phyloP scores from a whole-genome alignment of 108 stramenopile species.

The Fistulifera solaris region DNA sequence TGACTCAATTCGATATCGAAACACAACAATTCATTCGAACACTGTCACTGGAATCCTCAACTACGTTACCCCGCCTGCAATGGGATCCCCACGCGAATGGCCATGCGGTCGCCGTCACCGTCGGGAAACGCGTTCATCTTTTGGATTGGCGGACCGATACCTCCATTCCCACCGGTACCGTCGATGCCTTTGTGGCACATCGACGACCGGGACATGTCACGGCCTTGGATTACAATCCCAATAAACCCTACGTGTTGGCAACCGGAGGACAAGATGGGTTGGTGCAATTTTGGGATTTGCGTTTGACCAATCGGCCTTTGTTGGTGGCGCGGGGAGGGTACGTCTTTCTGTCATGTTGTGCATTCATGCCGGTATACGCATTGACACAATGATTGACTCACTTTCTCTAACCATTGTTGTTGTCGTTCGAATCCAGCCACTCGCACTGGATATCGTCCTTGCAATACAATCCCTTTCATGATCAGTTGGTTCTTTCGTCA shows the following conservation, averaged over 20 bases:
- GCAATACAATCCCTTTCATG: constrained; percentile 95
- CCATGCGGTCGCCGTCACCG: constrained; percentile 31
- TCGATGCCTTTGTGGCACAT: constrained; percentile 36
- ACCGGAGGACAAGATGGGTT: constrained; percentile 88
- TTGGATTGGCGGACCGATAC: constrained; percentile 53
- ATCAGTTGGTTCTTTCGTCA: constrained; percentile 90
- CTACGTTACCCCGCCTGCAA: constrained; percentile 28
- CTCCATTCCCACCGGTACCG: constrained; percentile 19
- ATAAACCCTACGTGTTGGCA: constrained; percentile 78
- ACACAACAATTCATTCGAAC: not conserved
- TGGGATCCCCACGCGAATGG: constrained; percentile 74
- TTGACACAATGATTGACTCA: too few relatives aligned
- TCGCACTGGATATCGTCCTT: constrained; percentile 79
- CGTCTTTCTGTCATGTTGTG: too few relatives aligned
- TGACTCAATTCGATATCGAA: not conserved
- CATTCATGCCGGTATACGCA: too few relatives aligned
- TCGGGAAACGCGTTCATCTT: constrained; percentile 24
- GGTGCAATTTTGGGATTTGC: constrained; percentile 95
- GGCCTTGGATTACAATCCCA: constrained; percentile 91
- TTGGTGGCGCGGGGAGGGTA: constrained; percentile 57
- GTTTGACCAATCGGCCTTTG: constrained; percentile 35
- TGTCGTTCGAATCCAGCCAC: too few relatives aligned
- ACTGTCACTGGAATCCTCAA: not conserved
- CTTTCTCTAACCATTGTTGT: too few relatives aligned
- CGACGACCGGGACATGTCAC: too few relatives aligned